A percentile compares a stretch with the other conserved stretches of the same genome.
phyloP scores from a whole-genome alignment of 495 filamentous ascomycete species.

The Cryomyces antarcticus region DNA sequence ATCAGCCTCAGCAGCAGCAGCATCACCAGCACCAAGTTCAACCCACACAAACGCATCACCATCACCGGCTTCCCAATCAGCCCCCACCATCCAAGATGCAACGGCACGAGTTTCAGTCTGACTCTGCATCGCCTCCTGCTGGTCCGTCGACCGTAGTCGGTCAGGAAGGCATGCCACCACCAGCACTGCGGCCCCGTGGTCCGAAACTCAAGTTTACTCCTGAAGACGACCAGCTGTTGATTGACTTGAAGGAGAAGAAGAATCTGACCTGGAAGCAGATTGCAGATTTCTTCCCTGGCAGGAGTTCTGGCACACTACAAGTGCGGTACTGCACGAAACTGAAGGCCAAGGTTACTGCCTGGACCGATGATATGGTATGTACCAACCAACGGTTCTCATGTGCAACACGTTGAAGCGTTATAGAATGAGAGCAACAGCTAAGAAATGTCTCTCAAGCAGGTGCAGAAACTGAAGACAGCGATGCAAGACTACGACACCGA shows the following conservation, averaged over 20 bases:
- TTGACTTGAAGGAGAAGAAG: conserved; percentile 82
- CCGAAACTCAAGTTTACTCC: conserved; percentile 81
- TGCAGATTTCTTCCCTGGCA: conserved; percentile 77
- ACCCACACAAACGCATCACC: conserved; percentile 38
- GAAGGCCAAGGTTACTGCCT: conserved; percentile 77
- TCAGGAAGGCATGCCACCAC: conserved; percentile 61
- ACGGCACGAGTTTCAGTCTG: conserved; percentile 12
- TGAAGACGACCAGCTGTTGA: conserved; percentile 65
- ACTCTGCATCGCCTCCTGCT: conserved; percentile 9
- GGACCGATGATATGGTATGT: conserved; percentile 79
- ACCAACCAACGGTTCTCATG: neutral
- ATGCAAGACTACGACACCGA: conserved; percentile 79
- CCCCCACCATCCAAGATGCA: conserved; percentile 30
- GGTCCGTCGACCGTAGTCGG: conserved; percentile 56
- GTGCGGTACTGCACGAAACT: conserved; percentile 88
- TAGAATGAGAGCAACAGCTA: conserved; percentile 2
- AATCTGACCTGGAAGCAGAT: conserved; percentile 92
- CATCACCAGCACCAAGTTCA: conserved; percentile 15
- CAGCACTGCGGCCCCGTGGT: conserved; percentile 52
- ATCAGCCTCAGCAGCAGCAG: conserved; percentile 22
- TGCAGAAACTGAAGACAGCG: conserved; percentile 55
- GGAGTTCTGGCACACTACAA: conserved; percentile 72
- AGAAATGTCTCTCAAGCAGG: conserved; percentile 26
- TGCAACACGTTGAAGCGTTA: neutral
- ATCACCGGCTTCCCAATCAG: conserved; percentile 50